A percentile compares a stretch with the other conserved stretches of the same genome.
These are phyloP conservation scores for Mrakia hoshinonis DNA, from an alignment of 768 basidiomycete genomes.

Conservation along the genomic window DNA sequence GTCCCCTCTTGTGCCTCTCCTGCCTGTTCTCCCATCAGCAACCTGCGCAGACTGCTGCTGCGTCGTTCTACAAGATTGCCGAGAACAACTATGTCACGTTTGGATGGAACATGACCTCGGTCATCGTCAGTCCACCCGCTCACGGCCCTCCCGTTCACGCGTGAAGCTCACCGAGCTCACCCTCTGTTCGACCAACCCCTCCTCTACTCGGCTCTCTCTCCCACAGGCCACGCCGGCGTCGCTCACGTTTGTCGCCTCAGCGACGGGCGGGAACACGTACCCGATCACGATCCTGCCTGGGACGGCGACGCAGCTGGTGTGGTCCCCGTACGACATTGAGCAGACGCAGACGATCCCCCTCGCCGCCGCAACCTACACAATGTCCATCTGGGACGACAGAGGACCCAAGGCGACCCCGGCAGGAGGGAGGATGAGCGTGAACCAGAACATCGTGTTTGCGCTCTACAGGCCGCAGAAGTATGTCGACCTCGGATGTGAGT, in stretches of 20 bases:
- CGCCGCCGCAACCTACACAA: conserved; percentile 64
- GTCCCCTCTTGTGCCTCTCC: neutral
- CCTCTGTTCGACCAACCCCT: neutral
- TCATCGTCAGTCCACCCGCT: conserved; percentile 44
- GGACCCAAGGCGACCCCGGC: conserved; percentile 55
- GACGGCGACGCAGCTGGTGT: conserved; percentile 55
- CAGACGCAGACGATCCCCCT: conserved; percentile 59
- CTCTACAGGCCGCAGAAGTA: conserved; percentile 70
- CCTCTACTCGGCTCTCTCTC: neutral
- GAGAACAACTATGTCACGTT: conserved; percentile 66
- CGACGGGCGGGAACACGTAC: conserved; percentile 77
- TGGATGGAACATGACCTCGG: conserved; percentile 77
- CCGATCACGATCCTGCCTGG: conserved; percentile 62
- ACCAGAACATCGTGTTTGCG: conserved; percentile 66
- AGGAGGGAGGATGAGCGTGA: conserved; percentile 61
- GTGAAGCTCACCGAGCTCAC: neutral
- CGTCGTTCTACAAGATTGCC: conserved; percentile 84
- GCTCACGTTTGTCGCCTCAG: conserved; percentile 71
- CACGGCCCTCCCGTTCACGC: neutral
- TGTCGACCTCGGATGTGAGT: conserved; percentile 53
- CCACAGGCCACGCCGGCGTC: conserved; percentile 52
- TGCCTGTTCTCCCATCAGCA: conserved; percentile 41
- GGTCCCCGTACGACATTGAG: conserved; percentile 74
- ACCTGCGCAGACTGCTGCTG: conserved; percentile 64
- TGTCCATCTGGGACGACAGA: conserved; percentile 72